Percentiles rank a stretch among this genome's conserved stretches.
Conservation (phyloP, 345 rosid species). For the Eucalyptus microcorys region DNA sequence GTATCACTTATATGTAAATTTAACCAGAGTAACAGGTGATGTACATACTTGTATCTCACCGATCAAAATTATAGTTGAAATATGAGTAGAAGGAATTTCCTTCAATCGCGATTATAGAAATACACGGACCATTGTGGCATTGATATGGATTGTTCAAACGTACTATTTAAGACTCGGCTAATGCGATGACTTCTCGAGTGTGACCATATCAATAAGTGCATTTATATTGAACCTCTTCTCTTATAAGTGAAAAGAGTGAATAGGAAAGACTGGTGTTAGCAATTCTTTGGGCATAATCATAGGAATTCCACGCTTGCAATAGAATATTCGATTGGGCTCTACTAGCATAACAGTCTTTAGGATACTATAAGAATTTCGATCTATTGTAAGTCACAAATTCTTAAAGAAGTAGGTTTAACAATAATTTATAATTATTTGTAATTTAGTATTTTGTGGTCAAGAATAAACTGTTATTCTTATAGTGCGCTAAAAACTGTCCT, state of each 20-base stretch:
- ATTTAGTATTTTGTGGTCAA: no score
- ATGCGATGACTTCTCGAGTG: no score
- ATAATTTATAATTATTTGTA: no score
- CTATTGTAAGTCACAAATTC: no score
- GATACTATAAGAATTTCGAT: rapidly evolving
- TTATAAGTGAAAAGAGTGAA: no score
- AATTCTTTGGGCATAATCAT: not conserved
- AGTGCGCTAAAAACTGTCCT: rapidly evolving
- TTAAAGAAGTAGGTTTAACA: rapidly evolving
- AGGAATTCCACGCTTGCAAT: not conserved
- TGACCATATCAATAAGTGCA: no score
- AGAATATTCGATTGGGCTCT: not conserved
- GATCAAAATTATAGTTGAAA: not conserved
- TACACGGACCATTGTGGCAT: not conserved
- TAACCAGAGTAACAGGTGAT: not conserved
- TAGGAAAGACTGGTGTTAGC: no score
- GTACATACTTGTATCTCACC: not conserved
- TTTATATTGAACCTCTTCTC: no score
- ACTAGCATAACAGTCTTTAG: no score
- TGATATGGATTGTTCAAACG: no score
- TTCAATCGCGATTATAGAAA: not conserved
- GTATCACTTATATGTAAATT: not conserved
- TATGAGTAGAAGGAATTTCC: not conserved
- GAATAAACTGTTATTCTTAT: no score
- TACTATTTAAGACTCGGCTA: no score